Percentiles rank a stretch among this genome's conserved stretches.
These are phyloP conservation scores for Didymella sp. DNA, from an alignment of 2,329 filamentous ascomycete genomes.

Conservation along the genomic window DNA sequence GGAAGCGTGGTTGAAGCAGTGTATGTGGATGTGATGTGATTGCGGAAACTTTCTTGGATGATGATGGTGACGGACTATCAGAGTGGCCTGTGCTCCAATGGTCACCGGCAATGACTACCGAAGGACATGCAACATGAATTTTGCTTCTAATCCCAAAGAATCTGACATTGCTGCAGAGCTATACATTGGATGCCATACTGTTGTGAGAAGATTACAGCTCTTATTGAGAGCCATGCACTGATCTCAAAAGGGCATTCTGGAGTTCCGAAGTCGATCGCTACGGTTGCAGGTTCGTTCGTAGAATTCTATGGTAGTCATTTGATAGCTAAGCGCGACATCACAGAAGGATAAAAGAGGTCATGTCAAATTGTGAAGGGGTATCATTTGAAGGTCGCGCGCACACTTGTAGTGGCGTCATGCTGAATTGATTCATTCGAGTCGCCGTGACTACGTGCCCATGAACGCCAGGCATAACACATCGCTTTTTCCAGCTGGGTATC, in stretches of 20 bases:
- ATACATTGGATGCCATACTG: not conserved
- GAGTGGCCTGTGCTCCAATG: not conserved
- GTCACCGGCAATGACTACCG: not conserved
- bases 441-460: conserved; percentile 48
- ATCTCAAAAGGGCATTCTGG: not conserved
- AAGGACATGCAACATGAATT: not conserved
- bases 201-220: not conserved
- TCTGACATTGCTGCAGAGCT: not conserved
- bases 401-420: conserved; percentile 37
- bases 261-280: not conserved
- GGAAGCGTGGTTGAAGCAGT: not conserved
- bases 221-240: not conserved
- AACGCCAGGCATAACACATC: conserved; percentile 48
- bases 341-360: not conserved
- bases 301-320: not conserved
- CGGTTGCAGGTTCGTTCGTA: not conserved
- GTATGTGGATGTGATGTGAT: conserved; percentile 20
- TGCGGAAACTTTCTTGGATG: conserved; percentile 9
- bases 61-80: conserved; percentile 13
- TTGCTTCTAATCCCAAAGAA: not conserved
- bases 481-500: conserved; percentile 47
- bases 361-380: conserved; percentile 19
- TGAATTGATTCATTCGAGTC: conserved; percentile 49
- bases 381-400: conserved; percentile 22
- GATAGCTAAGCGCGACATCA: not conserved